These are phyloP conservation scores for Hypocreales sp. DNA, from an alignment of 2,329 filamentous ascomycete species.

Conservation along the genomic window DNA sequence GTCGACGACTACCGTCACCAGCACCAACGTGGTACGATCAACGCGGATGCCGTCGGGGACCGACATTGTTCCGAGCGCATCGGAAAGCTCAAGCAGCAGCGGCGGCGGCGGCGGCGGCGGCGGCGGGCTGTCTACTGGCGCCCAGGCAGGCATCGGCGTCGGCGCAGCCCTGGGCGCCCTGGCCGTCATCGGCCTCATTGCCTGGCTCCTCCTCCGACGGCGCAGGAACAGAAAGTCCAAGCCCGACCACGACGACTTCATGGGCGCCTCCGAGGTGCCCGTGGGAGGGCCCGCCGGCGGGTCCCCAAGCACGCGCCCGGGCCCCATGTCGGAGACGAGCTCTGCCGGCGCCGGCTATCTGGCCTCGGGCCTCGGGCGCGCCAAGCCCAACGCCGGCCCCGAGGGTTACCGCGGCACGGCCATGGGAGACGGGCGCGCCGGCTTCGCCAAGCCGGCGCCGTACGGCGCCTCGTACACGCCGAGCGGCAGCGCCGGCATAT, in stretches of 20 bases:
- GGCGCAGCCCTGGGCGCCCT: slow-evolving; percentile 22
- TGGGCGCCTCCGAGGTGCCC: slow-evolving; percentile 26
- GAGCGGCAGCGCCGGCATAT: slow-evolving; percentile 7
- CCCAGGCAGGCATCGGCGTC: slow-evolving; percentile 27
- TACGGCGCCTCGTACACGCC: slow-evolving; percentile 15
- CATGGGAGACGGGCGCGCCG: slow-evolving; percentile 21
- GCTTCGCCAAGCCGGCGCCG: slow-evolving; percentile 21
- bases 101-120: slow-evolving; percentile 6
- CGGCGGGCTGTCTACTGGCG: slow-evolving; percentile 22
- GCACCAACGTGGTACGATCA: slow-evolving; percentile 18
- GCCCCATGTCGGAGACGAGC: slow-evolving; percentile 16
- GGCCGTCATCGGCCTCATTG: slow-evolving; percentile 12
- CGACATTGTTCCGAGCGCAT: too few relatives aligned
- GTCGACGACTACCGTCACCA: slow-evolving; percentile 22
- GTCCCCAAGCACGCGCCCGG: slow-evolving; percentile 6
- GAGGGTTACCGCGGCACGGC: slow-evolving; percentile 25
- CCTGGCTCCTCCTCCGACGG: slow-evolving; percentile 15
- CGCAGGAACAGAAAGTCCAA: slow-evolving; percentile 15
- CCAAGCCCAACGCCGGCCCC: slow-evolving; percentile 8
- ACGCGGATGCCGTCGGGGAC: slow-evolving; percentile 14
- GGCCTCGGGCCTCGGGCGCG: slow-evolving; percentile 11
- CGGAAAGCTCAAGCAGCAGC: too few relatives aligned
- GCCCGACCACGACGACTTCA: slow-evolving; percentile 21
- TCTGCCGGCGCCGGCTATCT: slow-evolving; percentile 10
- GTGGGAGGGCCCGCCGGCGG: slow-evolving; percentile 14